These are phyloP conservation scores for Ecytonucleospora hepatopenaei DNA, from an alignment of 371 early-diverging fungal genomes.

Conservation along the genomic window DNA sequence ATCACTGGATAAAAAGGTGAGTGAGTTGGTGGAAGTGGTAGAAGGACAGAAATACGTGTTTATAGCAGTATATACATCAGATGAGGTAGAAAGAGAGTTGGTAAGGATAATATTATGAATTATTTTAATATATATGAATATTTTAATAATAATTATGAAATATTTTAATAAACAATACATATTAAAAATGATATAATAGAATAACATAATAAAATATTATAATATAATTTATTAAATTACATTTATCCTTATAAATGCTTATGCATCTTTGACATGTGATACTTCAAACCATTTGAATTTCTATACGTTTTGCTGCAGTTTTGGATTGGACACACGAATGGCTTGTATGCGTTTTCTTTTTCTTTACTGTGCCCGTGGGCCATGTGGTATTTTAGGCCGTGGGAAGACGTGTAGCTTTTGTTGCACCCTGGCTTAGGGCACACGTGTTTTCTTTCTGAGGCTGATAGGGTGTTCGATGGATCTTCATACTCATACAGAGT, in stretches of 20 bases:
- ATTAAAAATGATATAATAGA: too few relatives aligned
- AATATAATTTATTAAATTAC: too few relatives aligned
- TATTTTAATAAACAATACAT: not conserved
- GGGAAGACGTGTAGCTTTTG: constrained; percentile 57
- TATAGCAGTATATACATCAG: constrained; percentile 24
- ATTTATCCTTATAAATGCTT: constrained; percentile 14
- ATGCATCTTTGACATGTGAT: constrained; percentile 75
- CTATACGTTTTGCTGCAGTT: constrained; percentile 82
- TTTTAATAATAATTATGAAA: not conserved
- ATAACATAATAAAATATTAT: too few relatives aligned
- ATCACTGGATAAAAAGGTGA: constrained; percentile 35
- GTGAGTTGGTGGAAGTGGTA: constrained; percentile 19
- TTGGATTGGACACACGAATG: constrained; percentile 68
- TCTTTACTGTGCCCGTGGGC: constrained; percentile 55
- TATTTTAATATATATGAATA: not conserved
- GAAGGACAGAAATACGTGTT: constrained; percentile 23
- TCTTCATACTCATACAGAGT: constrained; percentile 28
- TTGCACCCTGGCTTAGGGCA: constrained; percentile 55
- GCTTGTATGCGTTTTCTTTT: constrained; percentile 61
- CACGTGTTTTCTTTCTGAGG: constrained; percentile 42
- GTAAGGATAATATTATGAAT: constrained; percentile 15
- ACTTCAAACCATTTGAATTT: constrained; percentile 85
- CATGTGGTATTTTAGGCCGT: constrained; percentile 58
- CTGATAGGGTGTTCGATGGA: not conserved
- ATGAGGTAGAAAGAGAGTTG: constrained; percentile 17